Conservation (phyloP, 352 stramenopile species). For the Phytophthora rubi region DNA sequence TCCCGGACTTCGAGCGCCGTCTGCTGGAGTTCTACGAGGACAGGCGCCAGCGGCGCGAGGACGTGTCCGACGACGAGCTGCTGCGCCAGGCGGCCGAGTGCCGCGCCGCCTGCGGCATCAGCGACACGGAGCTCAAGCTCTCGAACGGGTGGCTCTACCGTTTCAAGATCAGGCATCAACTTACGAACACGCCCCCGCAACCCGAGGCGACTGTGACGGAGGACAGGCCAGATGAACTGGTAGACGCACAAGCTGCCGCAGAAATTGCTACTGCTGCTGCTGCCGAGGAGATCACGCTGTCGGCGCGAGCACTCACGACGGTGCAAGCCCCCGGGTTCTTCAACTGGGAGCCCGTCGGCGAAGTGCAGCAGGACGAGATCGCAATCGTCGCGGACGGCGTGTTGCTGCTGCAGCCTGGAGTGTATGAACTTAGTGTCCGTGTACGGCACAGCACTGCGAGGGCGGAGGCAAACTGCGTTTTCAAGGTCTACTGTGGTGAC, state of each 20-base stretch:
- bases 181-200: slow-evolving; percentile 11
- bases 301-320: slow-evolving; percentile 29
- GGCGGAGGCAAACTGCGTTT: slow-evolving; percentile 9
- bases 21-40: slow-evolving; percentile 28
- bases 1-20: slow-evolving; percentile 43
- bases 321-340: slow-evolving; percentile 37
- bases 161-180: slow-evolving; percentile 48
- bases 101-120: slow-evolving; percentile 41
- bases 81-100: slow-evolving; percentile 39
- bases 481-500: slow-evolving; percentile 22
- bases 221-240: not conserved
- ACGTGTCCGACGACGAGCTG: slow-evolving; percentile 38
- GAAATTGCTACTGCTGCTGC: not conserved
- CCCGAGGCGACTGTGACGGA: not conserved
- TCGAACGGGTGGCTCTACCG: slow-evolving; percentile 59
- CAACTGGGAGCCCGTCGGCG: slow-evolving; percentile 44
- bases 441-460: slow-evolving; percentile 26
- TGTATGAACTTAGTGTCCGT: slow-evolving; percentile 43
- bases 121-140: slow-evolving; percentile 43
- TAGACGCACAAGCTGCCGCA: not conserved
- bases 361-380: slow-evolving; percentile 26
- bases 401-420: slow-evolving; percentile 23
- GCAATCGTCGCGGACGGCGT: slow-evolving; percentile 42
- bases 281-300: slow-evolving; percentile 5
- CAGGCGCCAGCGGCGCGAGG: not conserved